Percentiles rank a stretch among this genome's conserved stretches.
Evolutionary conservation across 2,329 filamentous ascomycete species (phyloP).

Genomic region (Pseudocercospora macadamiae): DNA sequence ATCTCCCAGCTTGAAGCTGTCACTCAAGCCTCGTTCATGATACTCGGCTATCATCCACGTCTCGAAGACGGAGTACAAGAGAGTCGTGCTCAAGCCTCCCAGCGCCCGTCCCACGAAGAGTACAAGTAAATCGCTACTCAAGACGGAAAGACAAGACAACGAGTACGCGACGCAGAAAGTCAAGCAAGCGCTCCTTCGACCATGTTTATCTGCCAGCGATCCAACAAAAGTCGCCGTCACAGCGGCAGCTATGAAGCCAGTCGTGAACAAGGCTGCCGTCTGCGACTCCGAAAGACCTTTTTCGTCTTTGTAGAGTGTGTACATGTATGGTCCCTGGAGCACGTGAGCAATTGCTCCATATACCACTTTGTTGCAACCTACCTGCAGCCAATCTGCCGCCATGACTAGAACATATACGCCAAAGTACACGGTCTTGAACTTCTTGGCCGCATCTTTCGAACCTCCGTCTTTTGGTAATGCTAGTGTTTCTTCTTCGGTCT

Average conservation of each 20-base stretch:
- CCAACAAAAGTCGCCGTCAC: conserved; percentile 55
- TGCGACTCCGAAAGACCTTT: conserved; percentile 50
- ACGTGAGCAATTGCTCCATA: neutral
- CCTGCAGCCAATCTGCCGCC: conserved; percentile 53
- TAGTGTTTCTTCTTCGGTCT: conserved; percentile 18
- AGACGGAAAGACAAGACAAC: conserved; percentile 56
- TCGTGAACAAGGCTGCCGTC: conserved; percentile 52
- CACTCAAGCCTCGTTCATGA: conserved; percentile 48
- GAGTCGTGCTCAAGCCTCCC: conserved; percentile 59
- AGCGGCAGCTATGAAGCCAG: conserved; percentile 55
- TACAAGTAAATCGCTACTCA: conserved; percentile 49
- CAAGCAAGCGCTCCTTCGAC: conserved; percentile 57
- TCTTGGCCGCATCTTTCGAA: conserved; percentile 36
- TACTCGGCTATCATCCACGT: conserved; percentile 66
- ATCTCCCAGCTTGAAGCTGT: conserved; percentile 51
- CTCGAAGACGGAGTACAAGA: conserved; percentile 63
- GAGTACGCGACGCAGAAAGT: conserved; percentile 59
- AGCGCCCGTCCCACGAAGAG: conserved; percentile 58
- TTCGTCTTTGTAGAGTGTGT: conserved; percentile 57
- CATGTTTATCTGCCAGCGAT: conserved; percentile 53
- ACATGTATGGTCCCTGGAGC: conserved; percentile 53
- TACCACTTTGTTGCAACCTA: conserved; percentile 13
- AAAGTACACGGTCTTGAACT: conserved; percentile 48
- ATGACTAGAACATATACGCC: conserved; percentile 50
- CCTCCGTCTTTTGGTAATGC: conserved; percentile 21